Evolutionary conservation across 2,329 filamentous ascomycete species (phyloP).

Genomic region (Dactylellina parvicollis): DNA sequence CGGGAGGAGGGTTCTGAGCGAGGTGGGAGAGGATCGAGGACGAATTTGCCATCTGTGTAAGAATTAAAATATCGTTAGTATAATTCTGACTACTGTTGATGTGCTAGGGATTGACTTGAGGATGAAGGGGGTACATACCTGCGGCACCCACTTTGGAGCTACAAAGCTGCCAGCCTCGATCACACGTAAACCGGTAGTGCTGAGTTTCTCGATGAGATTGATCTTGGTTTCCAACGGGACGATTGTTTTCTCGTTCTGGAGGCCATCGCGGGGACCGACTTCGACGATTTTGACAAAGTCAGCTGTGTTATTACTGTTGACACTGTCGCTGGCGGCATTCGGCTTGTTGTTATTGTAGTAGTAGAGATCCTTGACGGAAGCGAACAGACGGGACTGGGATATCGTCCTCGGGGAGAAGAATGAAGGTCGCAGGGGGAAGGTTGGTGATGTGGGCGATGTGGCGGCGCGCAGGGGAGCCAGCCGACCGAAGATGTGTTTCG

Average conservation of each 20-base stretch:
- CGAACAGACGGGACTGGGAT: constrained; percentile 51
- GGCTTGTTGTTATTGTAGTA: constrained; percentile 23
- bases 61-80: neutral
- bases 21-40: constrained; percentile 77
- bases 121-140: constrained; percentile 65
- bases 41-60: constrained; percentile 77
- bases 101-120: neutral
- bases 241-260: constrained; percentile 81
- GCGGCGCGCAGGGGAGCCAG: constrained; percentile 26
- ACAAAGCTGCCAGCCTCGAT: constrained; percentile 88
- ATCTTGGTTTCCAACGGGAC: constrained; percentile 79
- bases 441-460: constrained; percentile 5
- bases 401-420: constrained; percentile 38
- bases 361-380: constrained; percentile 44
- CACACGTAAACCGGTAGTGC: constrained; percentile 73
- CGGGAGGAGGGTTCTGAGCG: constrained; percentile 68
- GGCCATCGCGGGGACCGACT: constrained; percentile 84
- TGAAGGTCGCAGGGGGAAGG: constrained; percentile 34
- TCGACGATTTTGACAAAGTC: constrained; percentile 74
- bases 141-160: constrained; percentile 83
- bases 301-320: neutral
- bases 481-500: constrained; percentile 50
- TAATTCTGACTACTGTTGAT: constrained; percentile 21
- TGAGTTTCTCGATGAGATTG: constrained; percentile 76
- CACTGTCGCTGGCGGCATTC: neutral